These are phyloP conservation scores for Colletotrichum chrysophilum DNA, from an alignment of 2,329 filamentous ascomycete genomes.

Conservation along the genomic window DNA sequence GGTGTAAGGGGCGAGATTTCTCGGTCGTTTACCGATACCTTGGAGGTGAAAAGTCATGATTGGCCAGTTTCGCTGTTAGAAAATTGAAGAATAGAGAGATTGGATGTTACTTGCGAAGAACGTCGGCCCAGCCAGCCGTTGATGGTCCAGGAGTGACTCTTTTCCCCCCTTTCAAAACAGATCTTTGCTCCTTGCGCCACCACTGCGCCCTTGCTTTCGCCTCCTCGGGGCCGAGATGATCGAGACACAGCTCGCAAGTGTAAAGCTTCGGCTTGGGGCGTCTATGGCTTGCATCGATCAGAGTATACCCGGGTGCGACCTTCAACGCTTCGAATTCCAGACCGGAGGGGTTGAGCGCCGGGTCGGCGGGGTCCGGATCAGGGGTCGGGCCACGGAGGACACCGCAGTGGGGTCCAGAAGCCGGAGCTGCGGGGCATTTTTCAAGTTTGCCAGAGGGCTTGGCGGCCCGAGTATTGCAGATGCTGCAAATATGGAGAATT, in stretches of 20 bases:
- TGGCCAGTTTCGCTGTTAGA: background rate
- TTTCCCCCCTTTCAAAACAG: background rate
- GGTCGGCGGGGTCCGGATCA: background rate
- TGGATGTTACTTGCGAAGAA: background rate
- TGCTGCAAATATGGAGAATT: background rate
- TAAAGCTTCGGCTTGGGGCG: background rate
- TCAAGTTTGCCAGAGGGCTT: background rate
- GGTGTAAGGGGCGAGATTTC: constrained; percentile 75
- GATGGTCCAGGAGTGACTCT: background rate
- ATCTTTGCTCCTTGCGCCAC: background rate
- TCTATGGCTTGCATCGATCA: background rate
- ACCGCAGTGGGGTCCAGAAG: background rate
- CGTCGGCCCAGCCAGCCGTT: background rate
- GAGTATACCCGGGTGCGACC: background rate
- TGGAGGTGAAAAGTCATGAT: constrained; percentile 51
- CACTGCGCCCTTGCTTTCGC: background rate
- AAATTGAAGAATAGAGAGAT: background rate
- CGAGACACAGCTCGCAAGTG: constrained; percentile 1
- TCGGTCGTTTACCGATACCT: constrained; percentile 81
- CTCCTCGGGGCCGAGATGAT: constrained; percentile 1
- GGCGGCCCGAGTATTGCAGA: constrained; percentile 1
- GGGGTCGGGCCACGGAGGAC: background rate
- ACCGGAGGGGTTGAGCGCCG: background rate
- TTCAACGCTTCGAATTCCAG: constrained; percentile 5
- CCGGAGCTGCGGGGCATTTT: background rate